Evolutionary conservation across 345 rosid species (phyloP).

Genomic region (Xanthoceras sorbifolium): DNA sequence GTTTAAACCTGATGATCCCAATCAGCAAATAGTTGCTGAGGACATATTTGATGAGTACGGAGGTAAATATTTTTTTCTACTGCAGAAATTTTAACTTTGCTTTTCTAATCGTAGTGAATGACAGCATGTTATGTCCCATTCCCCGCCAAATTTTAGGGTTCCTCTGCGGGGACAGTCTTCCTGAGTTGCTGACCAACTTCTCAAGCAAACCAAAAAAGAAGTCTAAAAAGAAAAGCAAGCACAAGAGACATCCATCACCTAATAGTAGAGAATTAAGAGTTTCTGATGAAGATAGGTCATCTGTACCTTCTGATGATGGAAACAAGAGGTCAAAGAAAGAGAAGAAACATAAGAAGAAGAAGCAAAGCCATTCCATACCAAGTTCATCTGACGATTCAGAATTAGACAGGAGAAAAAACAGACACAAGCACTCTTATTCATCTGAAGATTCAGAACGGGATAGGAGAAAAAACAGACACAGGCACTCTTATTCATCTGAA

Average conservation of each 20-base stretch:
- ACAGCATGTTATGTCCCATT: constrained; percentile 19
- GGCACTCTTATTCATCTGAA: constrained; percentile 31
- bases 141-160: constrained; percentile 54
- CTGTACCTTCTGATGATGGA: constrained; percentile 39
- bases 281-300: constrained; percentile 37
- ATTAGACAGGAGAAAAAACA: constrained; percentile 36
- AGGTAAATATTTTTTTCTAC: constrained; percentile 46
- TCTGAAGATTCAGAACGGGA: constrained; percentile 38
- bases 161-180: constrained; percentile 62
- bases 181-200: constrained; percentile 56
- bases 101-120: constrained; percentile 4
- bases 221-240: constrained; percentile 45
- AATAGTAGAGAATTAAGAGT: constrained; percentile 14
- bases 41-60: constrained; percentile 98
- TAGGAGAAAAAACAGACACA: constrained; percentile 38
- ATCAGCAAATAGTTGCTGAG: constrained; percentile 97
- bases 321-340: constrained; percentile 45
- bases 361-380: constrained; percentile 40
- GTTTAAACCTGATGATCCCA: constrained; percentile 82
- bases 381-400: constrained; percentile 42
- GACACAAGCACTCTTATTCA: constrained; percentile 33
- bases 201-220: constrained; percentile 52
- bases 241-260: constrained; percentile 49
- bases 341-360: constrained; percentile 43
- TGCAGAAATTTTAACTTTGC: background rate